phyloP scores from a whole-genome alignment of 1,139 yeast genomes.

The Saccharomyces hybrid region DNA sequence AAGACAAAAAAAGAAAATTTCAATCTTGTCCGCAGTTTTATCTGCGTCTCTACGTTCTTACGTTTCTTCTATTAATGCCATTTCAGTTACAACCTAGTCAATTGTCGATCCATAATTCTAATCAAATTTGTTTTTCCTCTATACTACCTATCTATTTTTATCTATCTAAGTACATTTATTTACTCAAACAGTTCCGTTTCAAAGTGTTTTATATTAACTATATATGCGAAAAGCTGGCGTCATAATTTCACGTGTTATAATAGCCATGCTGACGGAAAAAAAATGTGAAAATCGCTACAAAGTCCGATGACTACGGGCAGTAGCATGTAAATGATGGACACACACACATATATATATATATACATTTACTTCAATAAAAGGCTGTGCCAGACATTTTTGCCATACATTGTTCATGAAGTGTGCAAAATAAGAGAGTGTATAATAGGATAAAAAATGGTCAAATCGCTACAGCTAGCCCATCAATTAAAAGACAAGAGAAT shows the following conservation, averaged over 20 bases:
- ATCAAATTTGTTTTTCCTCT: neutral
- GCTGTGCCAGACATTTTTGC: neutral
- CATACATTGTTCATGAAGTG: neutral
- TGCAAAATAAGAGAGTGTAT: neutral
- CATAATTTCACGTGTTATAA: neutral
- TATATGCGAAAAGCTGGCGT: neutral
- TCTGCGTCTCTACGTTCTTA: neutral
- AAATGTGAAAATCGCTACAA: neutral
- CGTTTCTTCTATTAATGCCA: neutral
- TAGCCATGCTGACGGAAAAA: neutral
- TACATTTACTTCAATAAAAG: neutral
- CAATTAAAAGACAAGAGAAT: constrained; percentile 21
- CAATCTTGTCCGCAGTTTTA: neutral
- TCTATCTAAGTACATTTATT: neutral
- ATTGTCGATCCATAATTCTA: neutral
- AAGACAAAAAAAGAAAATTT: neutral
- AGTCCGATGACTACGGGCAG: neutral
- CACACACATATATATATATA: neutral
- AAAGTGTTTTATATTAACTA: neutral
- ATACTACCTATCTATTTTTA: neutral
- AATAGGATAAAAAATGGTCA: neutral
- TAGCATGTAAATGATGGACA: neutral
- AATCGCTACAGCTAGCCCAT: constrained; percentile 29
- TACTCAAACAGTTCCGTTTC: neutral
- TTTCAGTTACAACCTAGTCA: neutral